Base-by-base conservation (phyloP, 805 yeast species). In the Candida palmyrensis region DNA sequence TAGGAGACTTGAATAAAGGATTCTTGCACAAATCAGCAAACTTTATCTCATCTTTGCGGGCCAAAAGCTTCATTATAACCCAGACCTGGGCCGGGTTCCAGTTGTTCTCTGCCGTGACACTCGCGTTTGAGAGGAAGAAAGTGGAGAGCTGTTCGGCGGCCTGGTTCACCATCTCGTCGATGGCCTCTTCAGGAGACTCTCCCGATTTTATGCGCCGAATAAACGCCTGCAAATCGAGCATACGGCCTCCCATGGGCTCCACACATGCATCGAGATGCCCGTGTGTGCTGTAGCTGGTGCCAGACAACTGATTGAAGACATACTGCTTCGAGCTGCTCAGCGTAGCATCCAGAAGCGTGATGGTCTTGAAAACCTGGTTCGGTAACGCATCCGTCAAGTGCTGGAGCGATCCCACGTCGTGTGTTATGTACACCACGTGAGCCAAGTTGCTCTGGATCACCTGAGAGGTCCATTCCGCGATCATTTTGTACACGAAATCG, bases 141-240 rank as follows among this genome's bases (percentile, higher is more conserved):
- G 90, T 95, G 2, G 90, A 77, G 13, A 90, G 75, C 51, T 90
- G 97, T 47, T 86, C 89, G 4, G 90, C 79, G 0, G 96, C 79
- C 56, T 88, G 96, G 17, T 68, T 70, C 4, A 87, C 73, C 82
- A 92, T 84, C 43, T 86, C 89, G 2, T 70, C 58, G 27, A 87
- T 60, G 0, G 97, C 97, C 32, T 73, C 82, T 7, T 60, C 47
- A 2, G 96, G 94, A 6, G 74, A 53, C 52, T 92, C 98, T 5
- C 98, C 98, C 1, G 90, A 77, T 46, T 79, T 79, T 12, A 92
- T 74, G 32, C 97, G 81, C 51, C 97, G 74, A 2, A 82, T 82
- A 58, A 86, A 88, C 18, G 90, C 81, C 57, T 92, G 96, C 32
- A 92, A 66, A 55, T 92, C 98, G 28, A 88, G 68, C 89, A 90